phyloP scores from a whole-genome alignment of 768 basidiomycete genomes.

The Rhodosporidiobolus sp. region DNA sequence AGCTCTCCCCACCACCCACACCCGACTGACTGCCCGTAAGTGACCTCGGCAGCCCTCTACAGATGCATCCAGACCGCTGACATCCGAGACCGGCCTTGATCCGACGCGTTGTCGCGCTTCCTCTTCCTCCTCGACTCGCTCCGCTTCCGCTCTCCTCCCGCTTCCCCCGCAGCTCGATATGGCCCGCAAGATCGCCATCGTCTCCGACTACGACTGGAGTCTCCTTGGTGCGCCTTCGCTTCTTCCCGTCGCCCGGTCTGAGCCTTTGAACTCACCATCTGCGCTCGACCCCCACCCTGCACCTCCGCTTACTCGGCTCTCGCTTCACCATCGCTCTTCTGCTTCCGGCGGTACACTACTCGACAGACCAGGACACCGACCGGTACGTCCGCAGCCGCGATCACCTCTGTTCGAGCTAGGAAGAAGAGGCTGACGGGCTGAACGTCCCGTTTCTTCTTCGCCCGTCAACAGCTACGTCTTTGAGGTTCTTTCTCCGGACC shows the following conservation, averaged over 20 bases:
- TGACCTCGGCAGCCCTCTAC: background rate
- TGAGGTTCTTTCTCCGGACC: constrained; percentile 77
- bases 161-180: constrained; percentile 5
- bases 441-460: background rate
- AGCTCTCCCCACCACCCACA: background rate
- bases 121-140: background rate
- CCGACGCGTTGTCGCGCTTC: background rate
- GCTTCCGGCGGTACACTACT: constrained; percentile 21
- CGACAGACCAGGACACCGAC: constrained; percentile 94
- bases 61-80: background rate
- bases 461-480: constrained; percentile 48
- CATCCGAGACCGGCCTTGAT: background rate
- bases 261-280: too few relatives aligned
- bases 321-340: background rate
- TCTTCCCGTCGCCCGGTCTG: too few relatives aligned
- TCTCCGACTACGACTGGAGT: constrained; percentile 97
- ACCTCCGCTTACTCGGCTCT: background rate
- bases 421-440: too few relatives aligned
- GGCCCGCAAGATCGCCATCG: constrained; percentile 63
- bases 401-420: background rate
- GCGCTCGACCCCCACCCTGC: constrained; percentile 11
- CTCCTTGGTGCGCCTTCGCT: constrained; percentile 15
- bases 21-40: background rate
- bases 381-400: constrained; percentile 62
- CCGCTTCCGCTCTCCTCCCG: background rate